These are phyloP conservation scores for Alloteropsis semialata DNA, from an alignment of 176 grass and related monocot species.

Conservation along the genomic window DNA sequence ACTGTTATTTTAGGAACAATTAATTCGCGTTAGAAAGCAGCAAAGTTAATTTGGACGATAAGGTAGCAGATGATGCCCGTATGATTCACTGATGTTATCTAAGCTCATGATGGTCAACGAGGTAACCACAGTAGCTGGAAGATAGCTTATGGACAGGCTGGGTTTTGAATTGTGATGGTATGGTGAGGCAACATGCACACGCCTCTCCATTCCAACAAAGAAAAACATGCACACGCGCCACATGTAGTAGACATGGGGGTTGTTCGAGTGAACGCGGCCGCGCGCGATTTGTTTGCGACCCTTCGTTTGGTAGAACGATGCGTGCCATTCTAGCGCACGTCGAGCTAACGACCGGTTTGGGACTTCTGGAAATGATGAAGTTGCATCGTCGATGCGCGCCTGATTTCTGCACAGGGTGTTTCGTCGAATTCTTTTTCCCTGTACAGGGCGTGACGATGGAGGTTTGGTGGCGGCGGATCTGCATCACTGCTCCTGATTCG, in stretches of 20 bases:
- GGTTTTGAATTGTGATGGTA: neutral
- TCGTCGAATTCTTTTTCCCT: too few relatives aligned
- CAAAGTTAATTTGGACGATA: neutral
- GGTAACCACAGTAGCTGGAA: neutral
- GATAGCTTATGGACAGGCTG: neutral
- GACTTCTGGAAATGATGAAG: neutral
- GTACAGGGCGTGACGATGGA: too few relatives aligned
- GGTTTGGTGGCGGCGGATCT: neutral
- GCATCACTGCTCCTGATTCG: neutral
- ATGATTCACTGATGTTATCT: neutral
- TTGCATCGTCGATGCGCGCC: neutral
- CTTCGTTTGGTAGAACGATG: neutral
- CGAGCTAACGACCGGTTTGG: conserved; percentile 2
- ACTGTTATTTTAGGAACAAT: neutral
- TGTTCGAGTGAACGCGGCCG: neutral
- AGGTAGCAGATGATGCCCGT: neutral
- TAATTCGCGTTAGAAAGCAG: neutral
- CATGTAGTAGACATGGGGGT: conserved; percentile 3
- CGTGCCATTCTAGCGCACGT: neutral
- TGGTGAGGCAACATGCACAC: neutral
- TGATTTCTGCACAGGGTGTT: neutral
- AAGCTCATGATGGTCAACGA: neutral
- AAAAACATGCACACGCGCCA: neutral
- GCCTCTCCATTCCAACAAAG: neutral
- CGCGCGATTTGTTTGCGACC: neutral